A percentile compares a stretch with the other conserved stretches of the same genome.
Evolutionary conservation across 768 basidiomycete genomes (phyloP).

Genomic region (Rhodotorula paludigena): DNA sequence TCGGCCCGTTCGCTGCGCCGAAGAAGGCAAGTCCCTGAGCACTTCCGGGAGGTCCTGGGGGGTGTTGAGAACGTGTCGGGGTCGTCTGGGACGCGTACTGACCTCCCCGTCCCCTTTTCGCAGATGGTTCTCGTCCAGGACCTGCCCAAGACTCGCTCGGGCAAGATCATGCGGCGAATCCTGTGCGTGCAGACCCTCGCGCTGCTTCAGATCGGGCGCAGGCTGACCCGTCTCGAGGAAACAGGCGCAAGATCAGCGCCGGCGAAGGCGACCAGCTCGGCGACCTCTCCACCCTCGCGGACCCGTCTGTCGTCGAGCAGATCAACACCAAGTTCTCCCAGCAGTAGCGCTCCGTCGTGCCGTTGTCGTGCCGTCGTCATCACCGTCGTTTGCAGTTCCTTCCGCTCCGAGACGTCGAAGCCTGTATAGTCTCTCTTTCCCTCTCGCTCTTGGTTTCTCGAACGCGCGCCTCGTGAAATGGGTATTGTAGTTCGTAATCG

Average conservation of each 20-base stretch:
- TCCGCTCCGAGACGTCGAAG: background rate
- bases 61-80: too few relatives aligned
- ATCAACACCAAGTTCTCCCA: slow-evolving; percentile 50
- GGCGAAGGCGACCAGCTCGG: slow-evolving; percentile 94
- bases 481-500: slow-evolving; percentile 1
- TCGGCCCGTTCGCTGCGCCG: slow-evolving; percentile 94
- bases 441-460: background rate
- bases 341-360: background rate
- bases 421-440: background rate
- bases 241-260: slow-evolving; percentile 85
- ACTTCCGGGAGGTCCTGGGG: too few relatives aligned
- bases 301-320: slow-evolving; percentile 74
- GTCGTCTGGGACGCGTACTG: too few relatives aligned
- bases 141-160: slow-evolving; percentile 88
- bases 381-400: background rate
- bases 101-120: too few relatives aligned
- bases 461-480: background rate
- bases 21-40: too few relatives aligned
- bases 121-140: slow-evolving; percentile 56
- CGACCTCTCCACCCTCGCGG: slow-evolving; percentile 86
- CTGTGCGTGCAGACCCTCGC: too few relatives aligned
- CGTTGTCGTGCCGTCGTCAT: background rate
- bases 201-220: too few relatives aligned
- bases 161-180: slow-evolving; percentile 96
- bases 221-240: too few relatives aligned